Percentiles rank a stretch among this genome's conserved stretches.
Conservation (phyloP, 2,329 filamentous ascomycete genomes). For the Paracoccidioides brasiliensis region DNA sequence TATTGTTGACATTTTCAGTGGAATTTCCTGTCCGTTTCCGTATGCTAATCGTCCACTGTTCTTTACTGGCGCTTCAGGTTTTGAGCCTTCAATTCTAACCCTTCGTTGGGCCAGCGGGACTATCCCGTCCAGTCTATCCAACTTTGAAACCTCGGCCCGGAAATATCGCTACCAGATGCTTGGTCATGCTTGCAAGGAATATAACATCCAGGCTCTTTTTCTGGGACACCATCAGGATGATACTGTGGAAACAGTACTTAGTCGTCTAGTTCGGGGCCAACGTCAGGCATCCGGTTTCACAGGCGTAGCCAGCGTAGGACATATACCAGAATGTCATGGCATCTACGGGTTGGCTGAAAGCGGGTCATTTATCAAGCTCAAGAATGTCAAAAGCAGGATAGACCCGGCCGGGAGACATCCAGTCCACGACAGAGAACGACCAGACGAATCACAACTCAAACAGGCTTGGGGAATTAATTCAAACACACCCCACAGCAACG, state of each 20-base stretch:
- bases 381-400: neutral
- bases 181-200: constrained; percentile 44
- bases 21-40: neutral
- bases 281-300: constrained; percentile 51
- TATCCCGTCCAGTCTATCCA: constrained; percentile 37
- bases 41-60: neutral
- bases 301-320: constrained; percentile 51
- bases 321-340: constrained; percentile 75
- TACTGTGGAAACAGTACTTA: constrained; percentile 77
- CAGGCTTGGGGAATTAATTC: neutral
- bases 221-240: constrained; percentile 84
- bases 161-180: constrained; percentile 59
- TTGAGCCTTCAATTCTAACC: constrained; percentile 24
- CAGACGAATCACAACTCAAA: neutral
- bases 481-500: neutral
- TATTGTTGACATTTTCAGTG: neutral
- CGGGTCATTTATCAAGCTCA: constrained; percentile 25
- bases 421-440: too few relatives aligned
- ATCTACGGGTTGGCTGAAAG: constrained; percentile 59
- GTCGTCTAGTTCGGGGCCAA: constrained; percentile 59
- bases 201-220: constrained; percentile 48
- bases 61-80: constrained; percentile 15
- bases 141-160: constrained; percentile 68
- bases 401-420: neutral
- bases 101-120: constrained; percentile 40